Conservation (phyloP, 1,284 basidiomycete genomes). For the Wallemia mellicola region DNA sequence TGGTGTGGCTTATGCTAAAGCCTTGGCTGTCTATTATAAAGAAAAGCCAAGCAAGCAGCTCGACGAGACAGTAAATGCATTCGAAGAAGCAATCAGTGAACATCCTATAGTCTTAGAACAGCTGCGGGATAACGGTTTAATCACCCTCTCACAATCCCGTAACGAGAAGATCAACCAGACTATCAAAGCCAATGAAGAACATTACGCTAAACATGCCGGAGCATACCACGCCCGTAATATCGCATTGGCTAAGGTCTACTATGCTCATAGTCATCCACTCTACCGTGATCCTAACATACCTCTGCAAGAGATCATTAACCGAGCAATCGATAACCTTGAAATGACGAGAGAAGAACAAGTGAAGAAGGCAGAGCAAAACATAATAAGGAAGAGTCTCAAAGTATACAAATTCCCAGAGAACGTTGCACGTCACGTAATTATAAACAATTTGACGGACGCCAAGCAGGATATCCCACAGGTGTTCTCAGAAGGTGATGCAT, state of each 20-base stretch:
- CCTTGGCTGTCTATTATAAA: constrained; percentile 31
- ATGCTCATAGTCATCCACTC: not conserved
- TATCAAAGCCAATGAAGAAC: not conserved
- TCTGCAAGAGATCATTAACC: not conserved
- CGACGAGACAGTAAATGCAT: not conserved
- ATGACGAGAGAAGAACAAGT: constrained; percentile 14
- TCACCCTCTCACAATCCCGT: not conserved
- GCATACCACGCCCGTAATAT: not conserved
- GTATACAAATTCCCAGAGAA: constrained; percentile 19
- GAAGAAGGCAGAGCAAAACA: constrained; percentile 16
- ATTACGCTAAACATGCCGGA: not conserved
- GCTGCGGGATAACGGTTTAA: not conserved
- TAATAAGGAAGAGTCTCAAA: constrained; percentile 17
- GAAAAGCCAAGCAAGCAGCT: constrained; percentile 24
- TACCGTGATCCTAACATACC: not conserved
- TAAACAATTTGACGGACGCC: constrained; percentile 26
- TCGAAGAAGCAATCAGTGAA: not conserved
- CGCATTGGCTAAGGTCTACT: not conserved
- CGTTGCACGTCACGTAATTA: constrained; percentile 41
- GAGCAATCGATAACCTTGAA: constrained; percentile 13
- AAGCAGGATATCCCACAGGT: constrained; percentile 33
- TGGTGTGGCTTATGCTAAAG: constrained; percentile 47
- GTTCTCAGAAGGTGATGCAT: constrained; percentile 24
- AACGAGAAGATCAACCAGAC: not conserved
- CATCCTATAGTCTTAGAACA: not conserved